These are phyloP conservation scores for Cercophora samala DNA, from an alignment of 495 filamentous ascomycete genomes.

Conservation along the genomic window DNA sequence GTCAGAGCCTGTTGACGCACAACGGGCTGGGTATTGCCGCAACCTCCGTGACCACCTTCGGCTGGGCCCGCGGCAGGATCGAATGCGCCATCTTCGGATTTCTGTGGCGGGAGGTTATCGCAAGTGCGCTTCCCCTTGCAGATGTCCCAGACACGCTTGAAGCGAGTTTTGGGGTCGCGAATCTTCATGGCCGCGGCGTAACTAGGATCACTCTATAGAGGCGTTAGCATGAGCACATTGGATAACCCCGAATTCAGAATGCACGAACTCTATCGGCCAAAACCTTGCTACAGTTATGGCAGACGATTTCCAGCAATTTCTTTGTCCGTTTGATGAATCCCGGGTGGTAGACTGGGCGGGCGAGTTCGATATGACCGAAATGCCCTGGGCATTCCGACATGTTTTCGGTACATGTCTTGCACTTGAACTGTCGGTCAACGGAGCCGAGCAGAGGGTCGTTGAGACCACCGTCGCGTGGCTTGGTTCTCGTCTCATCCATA, in stretches of 20 bases:
- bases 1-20: slow-evolving; percentile 82
- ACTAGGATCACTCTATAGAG: slow-evolving; percentile 69
- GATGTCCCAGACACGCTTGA: slow-evolving; percentile 79
- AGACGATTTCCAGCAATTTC: slow-evolving; percentile 95
- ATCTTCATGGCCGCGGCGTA: slow-evolving; percentile 76
- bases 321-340: slow-evolving; percentile 97
- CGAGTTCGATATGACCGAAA: slow-evolving; percentile 96
- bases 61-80: slow-evolving; percentile 48
- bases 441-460: slow-evolving; percentile 94
- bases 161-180: slow-evolving; percentile 88
- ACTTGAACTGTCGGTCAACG: slow-evolving; percentile 89
- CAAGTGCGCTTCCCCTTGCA: slow-evolving; percentile 86
- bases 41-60: slow-evolving; percentile 70
- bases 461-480: slow-evolving; percentile 81
- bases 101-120: slow-evolving; percentile 64
- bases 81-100: slow-evolving; percentile 52
- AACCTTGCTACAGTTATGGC: slow-evolving; percentile 96
- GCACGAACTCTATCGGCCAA: slow-evolving; percentile 90
- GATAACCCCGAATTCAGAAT: slow-evolving; percentile 42
- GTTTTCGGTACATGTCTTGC: slow-evolving; percentile 88
- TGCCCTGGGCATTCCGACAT: slow-evolving; percentile 96
- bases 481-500: slow-evolving; percentile 90
- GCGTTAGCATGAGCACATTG: slow-evolving; percentile 60
- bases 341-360: slow-evolving; percentile 90
- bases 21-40: slow-evolving; percentile 83